Evolutionary conservation across 1,139 yeast genomes (phyloP), one percentile per base, ranked within the genome.

Genomic region (Kodamaea arcana): DNA sequence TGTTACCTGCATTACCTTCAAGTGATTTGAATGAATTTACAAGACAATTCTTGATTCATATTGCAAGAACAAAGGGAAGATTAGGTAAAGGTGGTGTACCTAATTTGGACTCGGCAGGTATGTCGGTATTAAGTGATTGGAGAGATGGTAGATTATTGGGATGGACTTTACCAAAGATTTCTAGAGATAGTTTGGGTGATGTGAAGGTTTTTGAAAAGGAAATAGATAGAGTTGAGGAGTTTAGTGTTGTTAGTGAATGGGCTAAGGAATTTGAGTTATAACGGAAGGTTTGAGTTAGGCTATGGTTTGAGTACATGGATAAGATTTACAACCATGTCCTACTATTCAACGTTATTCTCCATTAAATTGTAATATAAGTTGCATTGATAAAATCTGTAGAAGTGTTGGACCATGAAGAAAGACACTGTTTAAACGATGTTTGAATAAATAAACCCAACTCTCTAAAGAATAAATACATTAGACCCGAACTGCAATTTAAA

Each of bases 91-190:
- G 96, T 31, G 99, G 98, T 52, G 64, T 92, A 38, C 96, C 98
- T 35, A 88, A 92, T 58, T 60, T 92, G 48, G 81, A 79, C 39
- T 73, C 92, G 43, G 95, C 98, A 10, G 96, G 95, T 27, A 61
- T 76, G 50, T 72, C 86, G 24, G 84, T 92, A 4, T 72, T 94
- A 52, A 86, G 79, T 48, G 99, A 92, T 62, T 94, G 97, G 97
- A 81, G 97, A 64, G 97, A 90, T 60, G 98, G 98, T 39, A 79
- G 94, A 56, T 77, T 92, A 48, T 63, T 82, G 37, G 96, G 97
- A 31, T 92, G 97, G 96, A 80, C 88, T 2, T 60, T 80, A 48
- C 95, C 97, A 31, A 85, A 83, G 47, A 71, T 80, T 8, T 78
- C 85, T 2, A 71, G 72, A 47, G 53, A 49, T n/a, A 49, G 56